Evolutionary conservation across 768 basidiomycete genomes (phyloP), one percentile per base, ranked within the genome.

Genomic region (Mycena vitilis): DNA sequence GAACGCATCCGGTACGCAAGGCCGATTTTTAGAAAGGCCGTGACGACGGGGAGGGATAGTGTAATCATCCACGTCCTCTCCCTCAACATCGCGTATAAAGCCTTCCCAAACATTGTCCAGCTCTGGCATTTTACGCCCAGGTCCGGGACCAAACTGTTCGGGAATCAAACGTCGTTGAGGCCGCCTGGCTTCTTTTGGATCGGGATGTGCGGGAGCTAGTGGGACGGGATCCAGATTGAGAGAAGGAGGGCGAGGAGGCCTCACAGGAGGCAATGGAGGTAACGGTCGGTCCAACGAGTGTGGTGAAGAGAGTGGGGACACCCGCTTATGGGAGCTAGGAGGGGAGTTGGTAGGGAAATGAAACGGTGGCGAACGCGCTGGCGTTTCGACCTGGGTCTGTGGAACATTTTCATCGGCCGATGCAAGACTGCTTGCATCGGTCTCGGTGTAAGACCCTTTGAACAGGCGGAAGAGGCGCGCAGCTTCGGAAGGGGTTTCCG

Each of bases 161-260:
- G 38, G 67, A 48, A 54, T 56, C 56, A 54, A 68, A n/a, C 38
- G 57, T 15, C 49, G 48, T 10, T 18, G 66, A 47, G 59, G 63
- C 18, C 54, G 13, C 37, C 52, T 52, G 49, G 55, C 12, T 47
- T 56, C 52, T 63, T 36, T 20, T 2, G 30, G 18, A 22, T 36
- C 48, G 15, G 34, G 37, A 44, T 22, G 23, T 25, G 25, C 23
- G 30, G 65, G 48, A 25, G 38, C 18, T 51, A 23, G n/a, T 8
- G 61, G 49, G 34, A 68, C 13, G 44, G 36, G 11, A 44, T 57
- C 58, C 22, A 76, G 64, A 60, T 77, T 63, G 5, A 77, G 73
- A 58, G 75, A 76, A 12, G 80, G 79, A 44, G 78, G 79, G 30
- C 77, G 76, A 63, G 76, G 75, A 15, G 78, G 76, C 45, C 77